Percentiles rank a stretch among this genome's conserved stretches.
These are phyloP conservation scores for Zymoseptoria ardabiliae DNA, from an alignment of 2,329 filamentous ascomycete genomes.

Conservation along the genomic window DNA sequence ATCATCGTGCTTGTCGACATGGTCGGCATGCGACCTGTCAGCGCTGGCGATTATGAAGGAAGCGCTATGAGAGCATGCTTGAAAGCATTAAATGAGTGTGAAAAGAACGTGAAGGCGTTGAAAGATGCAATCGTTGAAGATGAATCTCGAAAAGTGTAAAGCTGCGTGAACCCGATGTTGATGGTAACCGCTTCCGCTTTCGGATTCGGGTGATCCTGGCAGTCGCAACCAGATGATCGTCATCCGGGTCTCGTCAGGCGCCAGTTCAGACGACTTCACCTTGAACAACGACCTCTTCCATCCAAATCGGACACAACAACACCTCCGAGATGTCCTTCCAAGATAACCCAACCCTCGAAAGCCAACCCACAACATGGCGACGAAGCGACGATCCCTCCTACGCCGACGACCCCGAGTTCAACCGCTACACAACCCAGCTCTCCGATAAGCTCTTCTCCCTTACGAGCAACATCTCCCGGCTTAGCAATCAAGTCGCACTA, in stretches of 20 bases:
- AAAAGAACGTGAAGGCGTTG: no score
- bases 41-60: neutral
- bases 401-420: constrained; percentile 87
- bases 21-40: neutral
- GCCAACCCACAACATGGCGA: constrained; percentile 62
- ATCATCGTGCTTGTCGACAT: neutral
- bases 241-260: constrained; percentile 1
- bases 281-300: neutral
- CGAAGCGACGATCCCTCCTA: constrained; percentile 67
- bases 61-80: neutral
- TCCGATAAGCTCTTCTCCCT: constrained; percentile 85
- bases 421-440: constrained; percentile 70
- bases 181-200: neutral
- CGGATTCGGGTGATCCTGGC: neutral
- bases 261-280: neutral
- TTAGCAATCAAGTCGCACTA: constrained; percentile 76
- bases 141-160: neutral
- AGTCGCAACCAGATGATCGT: neutral
- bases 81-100: neutral
- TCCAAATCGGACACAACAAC: neutral
- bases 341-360: constrained; percentile 74
- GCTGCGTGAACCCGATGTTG: neutral
- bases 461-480: constrained; percentile 76
- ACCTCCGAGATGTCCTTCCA: constrained; percentile 73
- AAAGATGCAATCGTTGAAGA: neutral